A percentile compares a stretch with the other conserved stretches of the same genome.
phyloP scores from a whole-genome alignment of 192 early-diverging fungal genomes.

The Podochytrium sp. region DNA sequence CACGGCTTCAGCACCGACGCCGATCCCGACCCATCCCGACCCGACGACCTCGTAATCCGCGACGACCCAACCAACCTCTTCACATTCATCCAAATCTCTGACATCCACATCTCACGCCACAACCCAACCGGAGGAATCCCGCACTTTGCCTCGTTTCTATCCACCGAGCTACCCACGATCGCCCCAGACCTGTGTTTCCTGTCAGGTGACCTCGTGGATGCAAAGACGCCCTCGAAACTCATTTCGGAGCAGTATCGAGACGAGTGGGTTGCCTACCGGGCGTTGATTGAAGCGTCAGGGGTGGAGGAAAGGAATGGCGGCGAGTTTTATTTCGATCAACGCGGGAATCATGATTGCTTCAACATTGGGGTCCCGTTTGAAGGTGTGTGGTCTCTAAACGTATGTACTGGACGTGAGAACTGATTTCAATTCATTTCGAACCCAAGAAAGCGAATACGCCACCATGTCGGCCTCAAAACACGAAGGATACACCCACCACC shows the following conservation, averaged over 20 bases:
- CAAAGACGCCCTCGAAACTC: constrained; percentile 69
- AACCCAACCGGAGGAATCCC: constrained; percentile 63
- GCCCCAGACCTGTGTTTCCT: constrained; percentile 78
- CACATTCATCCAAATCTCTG: constrained; percentile 65
- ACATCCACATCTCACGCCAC: constrained; percentile 84
- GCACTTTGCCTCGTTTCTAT: constrained; percentile 60
- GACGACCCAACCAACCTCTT: neutral
- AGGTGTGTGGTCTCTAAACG: too few species aligned
- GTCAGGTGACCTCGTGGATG: constrained; percentile 90
- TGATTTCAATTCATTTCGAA: too few species aligned
- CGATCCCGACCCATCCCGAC: neutral
- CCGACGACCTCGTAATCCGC: neutral
- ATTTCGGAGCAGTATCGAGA: constrained; percentile 75
- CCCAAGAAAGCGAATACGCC: neutral
- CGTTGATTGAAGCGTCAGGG: constrained; percentile 58
- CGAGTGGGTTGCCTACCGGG: constrained; percentile 79
- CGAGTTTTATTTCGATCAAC: constrained; percentile 79
- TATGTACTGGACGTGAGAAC: too few species aligned
- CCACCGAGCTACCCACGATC: constrained; percentile 68
- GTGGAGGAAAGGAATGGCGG: constrained; percentile 55
- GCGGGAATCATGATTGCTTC: constrained; percentile 97
- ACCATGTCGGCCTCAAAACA: neutral
- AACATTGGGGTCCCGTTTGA: constrained; percentile 53
- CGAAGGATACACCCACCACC: too few species aligned
- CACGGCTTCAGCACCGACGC: neutral